Conservation (phyloP, 2,329 filamentous ascomycete genomes). For the Pyrenophora seminiperda region DNA sequence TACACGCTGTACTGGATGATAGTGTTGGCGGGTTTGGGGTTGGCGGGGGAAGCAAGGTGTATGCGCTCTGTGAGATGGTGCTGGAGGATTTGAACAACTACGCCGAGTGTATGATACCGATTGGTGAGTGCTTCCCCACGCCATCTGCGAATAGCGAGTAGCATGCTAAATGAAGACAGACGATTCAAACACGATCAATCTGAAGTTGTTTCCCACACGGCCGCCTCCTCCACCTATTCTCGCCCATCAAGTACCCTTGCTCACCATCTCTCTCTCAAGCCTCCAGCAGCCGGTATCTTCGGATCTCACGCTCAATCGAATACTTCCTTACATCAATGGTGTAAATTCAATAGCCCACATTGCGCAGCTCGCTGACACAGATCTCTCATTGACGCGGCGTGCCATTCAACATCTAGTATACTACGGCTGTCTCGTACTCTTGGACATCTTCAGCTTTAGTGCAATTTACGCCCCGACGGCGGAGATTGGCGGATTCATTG, state of each 20-base stretch:
- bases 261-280: conserved; percentile 57
- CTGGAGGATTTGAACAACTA: conserved; percentile 96
- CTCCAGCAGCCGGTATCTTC: conserved; percentile 60
- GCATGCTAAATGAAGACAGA: conserved; percentile 58
- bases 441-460: conserved; percentile 94
- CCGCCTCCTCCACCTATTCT: conserved; percentile 76
- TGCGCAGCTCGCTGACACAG: conserved; percentile 81
- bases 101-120: conserved; percentile 97
- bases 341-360: conserved; percentile 89
- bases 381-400: conserved; percentile 81
- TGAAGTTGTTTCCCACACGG: conserved; percentile 90
- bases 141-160: background rate
- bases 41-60: conserved; percentile 57
- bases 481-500: conserved; percentile 78
- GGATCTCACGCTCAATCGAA: conserved; percentile 76
- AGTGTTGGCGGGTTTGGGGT: conserved; percentile 31
- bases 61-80: conserved; percentile 79
- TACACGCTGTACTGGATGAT: conserved; percentile 9
- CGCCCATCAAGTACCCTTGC: conserved; percentile 88
- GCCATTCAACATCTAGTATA: conserved; percentile 89
- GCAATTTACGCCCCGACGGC: conserved; percentile 86
- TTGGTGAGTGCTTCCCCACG: conserved; percentile 63
- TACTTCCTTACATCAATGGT: conserved; percentile 87
- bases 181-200: conserved; percentile 91
- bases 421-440: conserved; percentile 86